Evolutionary conservation across 2,329 filamentous ascomycete genomes (phyloP).

Genomic region (Talaromyces sp.): DNA sequence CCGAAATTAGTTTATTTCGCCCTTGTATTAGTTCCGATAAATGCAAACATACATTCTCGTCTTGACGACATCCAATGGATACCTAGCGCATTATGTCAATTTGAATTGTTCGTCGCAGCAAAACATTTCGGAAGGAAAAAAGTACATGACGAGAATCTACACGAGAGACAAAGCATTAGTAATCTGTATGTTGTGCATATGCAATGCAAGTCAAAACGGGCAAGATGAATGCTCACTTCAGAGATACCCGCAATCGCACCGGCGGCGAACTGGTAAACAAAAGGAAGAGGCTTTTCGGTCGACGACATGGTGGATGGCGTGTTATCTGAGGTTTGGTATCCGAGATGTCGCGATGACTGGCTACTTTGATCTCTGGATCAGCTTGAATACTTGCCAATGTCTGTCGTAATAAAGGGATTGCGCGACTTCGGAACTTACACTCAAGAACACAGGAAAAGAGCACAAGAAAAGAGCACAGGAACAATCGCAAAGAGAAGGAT

Average conservation of each 20-base stretch:
- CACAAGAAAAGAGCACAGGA: background rate
- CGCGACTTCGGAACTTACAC: background rate
- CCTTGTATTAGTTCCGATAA: conserved; percentile 8
- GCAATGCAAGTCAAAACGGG: conserved; percentile 32
- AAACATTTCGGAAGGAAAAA: conserved; percentile 8
- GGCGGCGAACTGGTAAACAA: conserved; percentile 91
- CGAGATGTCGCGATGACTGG: background rate
- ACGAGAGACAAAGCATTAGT: background rate
- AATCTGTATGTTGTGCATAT: background rate
- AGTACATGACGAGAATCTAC: conserved; percentile 29
- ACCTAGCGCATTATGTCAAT: conserved; percentile 55
- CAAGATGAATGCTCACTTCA: conserved; percentile 58
- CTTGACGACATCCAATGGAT: conserved; percentile 97
- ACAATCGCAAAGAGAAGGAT: background rate
- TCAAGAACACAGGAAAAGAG: background rate
- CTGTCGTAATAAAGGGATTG: no score
- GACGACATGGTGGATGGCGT: conserved; percentile 53
- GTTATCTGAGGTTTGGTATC: background rate
- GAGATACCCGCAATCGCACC: conserved; percentile 97
- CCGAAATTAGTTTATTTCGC: background rate
- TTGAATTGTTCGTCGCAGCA: background rate
- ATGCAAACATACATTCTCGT: conserved; percentile 72
- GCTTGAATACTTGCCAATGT: no score
- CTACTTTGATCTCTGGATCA: no score
- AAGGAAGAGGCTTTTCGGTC: conserved; percentile 69